These are phyloP conservation scores for Stagonosporopsis chrysanthemi DNA, from an alignment of 2,329 filamentous ascomycete genomes.

Conservation along the genomic window DNA sequence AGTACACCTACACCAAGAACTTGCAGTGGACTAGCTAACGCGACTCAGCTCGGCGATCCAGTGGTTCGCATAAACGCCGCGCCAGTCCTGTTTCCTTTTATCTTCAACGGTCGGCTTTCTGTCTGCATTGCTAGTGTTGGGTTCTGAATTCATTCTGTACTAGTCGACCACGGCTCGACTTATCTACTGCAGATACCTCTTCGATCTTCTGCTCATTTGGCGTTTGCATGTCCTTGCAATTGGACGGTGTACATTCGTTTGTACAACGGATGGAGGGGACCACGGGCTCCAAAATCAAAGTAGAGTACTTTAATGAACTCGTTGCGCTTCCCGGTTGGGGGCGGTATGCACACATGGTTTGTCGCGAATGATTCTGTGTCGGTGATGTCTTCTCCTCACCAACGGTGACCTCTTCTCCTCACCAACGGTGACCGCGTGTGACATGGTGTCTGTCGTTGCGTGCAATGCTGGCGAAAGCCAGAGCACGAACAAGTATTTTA, in stretches of 20 bases:
- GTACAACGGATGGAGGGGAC: conserved; percentile 14
- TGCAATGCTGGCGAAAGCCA: not conserved
- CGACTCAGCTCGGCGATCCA: conserved; percentile 11
- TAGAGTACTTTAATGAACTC: conserved; percentile 36
- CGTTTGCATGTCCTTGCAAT: conserved; percentile 17
- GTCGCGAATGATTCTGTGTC: not conserved
- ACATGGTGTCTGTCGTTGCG: no score
- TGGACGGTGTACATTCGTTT: conserved; percentile 26
- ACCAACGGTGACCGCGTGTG: no score
- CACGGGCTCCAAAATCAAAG: conserved; percentile 11
- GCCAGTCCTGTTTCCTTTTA: conserved; percentile 2
- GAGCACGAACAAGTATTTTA: not conserved
- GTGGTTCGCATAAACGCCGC: conserved; percentile 10
- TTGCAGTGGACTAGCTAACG: not conserved
- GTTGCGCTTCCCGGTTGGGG: not conserved
- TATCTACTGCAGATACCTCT: conserved; percentile 17
- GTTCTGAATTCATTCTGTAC: conserved; percentile 12
- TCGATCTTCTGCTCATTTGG: conserved; percentile 20
- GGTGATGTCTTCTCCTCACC: not conserved
- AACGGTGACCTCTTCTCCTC: no score
- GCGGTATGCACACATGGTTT: conserved; percentile 1
- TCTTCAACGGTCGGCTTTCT: conserved; percentile 15
- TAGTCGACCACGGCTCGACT: conserved; percentile 15
- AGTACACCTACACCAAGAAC: conserved; percentile 53
- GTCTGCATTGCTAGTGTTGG: conserved; percentile 21